Evolutionary conservation across 2,329 filamentous ascomycete genomes (phyloP), one percentile per base, ranked within the genome.

Genomic region (Cladobotryum protrusum): DNA sequence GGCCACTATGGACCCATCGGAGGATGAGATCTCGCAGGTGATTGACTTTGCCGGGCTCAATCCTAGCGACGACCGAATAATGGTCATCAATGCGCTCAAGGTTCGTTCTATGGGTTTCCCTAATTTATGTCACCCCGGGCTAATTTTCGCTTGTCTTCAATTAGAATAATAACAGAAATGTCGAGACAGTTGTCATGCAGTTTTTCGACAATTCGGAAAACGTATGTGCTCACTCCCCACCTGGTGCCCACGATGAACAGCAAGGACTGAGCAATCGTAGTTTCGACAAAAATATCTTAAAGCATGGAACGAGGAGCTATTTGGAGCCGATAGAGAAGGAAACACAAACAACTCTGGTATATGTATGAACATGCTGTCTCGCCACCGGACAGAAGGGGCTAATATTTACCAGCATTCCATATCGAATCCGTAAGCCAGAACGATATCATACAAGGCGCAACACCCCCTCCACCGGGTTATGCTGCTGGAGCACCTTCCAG

Each of bases 261-360:
- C 20, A 17, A 43, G 12, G n/a, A 33, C 44, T 53, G 43, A 41
- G 37, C 32, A 20, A 18, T 37, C 48, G 24, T 52, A 76, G 73
- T 77, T 78, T 52, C 68, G 64, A 40, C 62, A 64, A 47, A 71
- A 76, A 61, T 79, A 81, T 55, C 65, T 64, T 20, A 50, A 54
- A n/a, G 20, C 53, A 24, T 84, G 79, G 79, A 74, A 82, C 52
- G 79, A 84, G 47, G 65, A 61, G 29, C 69, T 72, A 40, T 84
- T 82, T 53, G 63, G 63, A 4, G 72, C 72, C 36, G 76, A 76
- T 55, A 71, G 78, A 47, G 77, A 83, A 45, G 78, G 77, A n/a
- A 57, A 56, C 2, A 46, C 58, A 13, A 71, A 73, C 39, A 67
- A 64, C 20, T 45, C 71, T 36, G 72, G 71, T 39, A 73, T 74